phyloP scores from a whole-genome alignment of 75 land plant genomes.

The Pinus albicaulis region DNA sequence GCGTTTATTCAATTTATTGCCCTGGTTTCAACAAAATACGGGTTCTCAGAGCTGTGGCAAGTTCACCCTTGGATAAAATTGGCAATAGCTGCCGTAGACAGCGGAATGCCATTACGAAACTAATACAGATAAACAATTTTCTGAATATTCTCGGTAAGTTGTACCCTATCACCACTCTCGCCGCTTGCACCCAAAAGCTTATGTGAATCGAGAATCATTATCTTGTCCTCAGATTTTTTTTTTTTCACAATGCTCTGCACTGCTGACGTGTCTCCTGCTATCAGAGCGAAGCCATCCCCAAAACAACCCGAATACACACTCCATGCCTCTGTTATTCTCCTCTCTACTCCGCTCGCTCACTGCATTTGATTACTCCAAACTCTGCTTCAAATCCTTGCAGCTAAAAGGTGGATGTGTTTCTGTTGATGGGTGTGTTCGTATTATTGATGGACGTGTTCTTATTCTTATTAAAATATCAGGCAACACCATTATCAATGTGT shows the following conservation, averaged over 20 bases:
- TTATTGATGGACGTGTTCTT: no score
- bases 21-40: no score
- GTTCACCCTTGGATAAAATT: constrained; percentile 84
- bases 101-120: constrained; percentile 83
- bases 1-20: no score
- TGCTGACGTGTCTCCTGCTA: constrained; percentile 29
- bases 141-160: constrained; percentile 91
- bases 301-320: constrained; percentile 38
- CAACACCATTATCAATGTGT: no score
- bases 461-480: no score
- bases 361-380: no score
- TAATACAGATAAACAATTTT: constrained; percentile 83
- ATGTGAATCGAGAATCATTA: constrained; percentile 93
- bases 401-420: no score
- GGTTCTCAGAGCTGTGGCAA: no score
- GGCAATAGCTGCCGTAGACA: constrained; percentile 85
- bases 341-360: background rate
- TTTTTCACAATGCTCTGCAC: constrained; percentile 43
- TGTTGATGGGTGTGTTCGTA: no score
- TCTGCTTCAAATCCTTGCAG: no score
- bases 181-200: constrained; percentile 87
- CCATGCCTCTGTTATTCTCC: constrained; percentile 12
- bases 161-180: constrained; percentile 81
- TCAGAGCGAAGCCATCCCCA: constrained; percentile 31
- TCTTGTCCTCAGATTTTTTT: constrained; percentile 51